phyloP scores from a whole-genome alignment of 2,329 filamentous ascomycete genomes.

The Myriosclerotinia scirpicola region DNA sequence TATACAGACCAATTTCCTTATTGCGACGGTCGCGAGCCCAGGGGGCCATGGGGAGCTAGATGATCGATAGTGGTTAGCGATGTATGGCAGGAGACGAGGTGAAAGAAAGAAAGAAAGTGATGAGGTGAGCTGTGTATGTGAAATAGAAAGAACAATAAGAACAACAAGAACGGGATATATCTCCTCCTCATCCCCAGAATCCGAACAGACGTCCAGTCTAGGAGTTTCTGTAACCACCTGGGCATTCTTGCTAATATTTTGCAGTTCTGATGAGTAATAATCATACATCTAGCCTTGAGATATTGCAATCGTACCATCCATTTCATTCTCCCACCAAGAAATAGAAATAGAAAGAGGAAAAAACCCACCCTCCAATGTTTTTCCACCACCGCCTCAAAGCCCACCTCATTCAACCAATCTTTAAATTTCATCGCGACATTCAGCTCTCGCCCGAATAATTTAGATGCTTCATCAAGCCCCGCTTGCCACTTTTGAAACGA shows the following conservation, averaged over 20 bases:
- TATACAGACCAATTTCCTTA: constrained; percentile 37
- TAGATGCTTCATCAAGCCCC: constrained; percentile 36
- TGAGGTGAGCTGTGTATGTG: not conserved
- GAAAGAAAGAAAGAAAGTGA: not conserved
- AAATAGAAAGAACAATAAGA: not conserved
- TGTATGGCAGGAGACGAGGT: accelerated
- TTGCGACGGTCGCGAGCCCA: constrained; percentile 45
- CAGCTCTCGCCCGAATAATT: constrained; percentile 41
- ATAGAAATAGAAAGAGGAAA: too few species aligned
- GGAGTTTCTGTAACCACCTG: too few species aligned
- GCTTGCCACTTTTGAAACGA: constrained; percentile 30
- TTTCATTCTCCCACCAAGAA: not conserved
- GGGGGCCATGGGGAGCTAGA: constrained; percentile 27
- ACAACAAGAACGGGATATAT: too few species aligned
- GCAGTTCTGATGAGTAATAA: too few species aligned
- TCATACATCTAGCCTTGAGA: too few species aligned
- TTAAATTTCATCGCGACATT: constrained; percentile 28
- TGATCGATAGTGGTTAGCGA: not conserved
- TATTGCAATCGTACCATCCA: too few species aligned
- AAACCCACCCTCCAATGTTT: constrained; percentile 12
- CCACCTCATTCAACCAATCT: constrained; percentile 40
- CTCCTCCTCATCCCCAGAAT: not conserved
- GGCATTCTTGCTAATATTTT: not conserved
- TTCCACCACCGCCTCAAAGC: constrained; percentile 41
- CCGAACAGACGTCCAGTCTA: not conserved